A percentile compares a stretch with the other conserved stretches of the same genome.
Conservation (phyloP, 257 asterid genomes). For the Jacaranda copaia region DNA sequence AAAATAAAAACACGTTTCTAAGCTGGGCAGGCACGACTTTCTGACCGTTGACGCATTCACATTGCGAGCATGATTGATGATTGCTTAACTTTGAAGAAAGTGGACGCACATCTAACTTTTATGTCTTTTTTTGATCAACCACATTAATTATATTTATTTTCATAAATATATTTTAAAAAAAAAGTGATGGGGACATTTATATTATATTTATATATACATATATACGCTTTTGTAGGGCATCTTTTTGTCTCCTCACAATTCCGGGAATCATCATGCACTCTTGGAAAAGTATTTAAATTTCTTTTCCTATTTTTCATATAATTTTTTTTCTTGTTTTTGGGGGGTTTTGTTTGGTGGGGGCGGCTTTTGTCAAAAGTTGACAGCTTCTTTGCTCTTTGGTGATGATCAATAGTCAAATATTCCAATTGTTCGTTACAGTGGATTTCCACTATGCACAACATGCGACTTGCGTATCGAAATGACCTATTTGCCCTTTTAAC, state of each 20-base stretch:
- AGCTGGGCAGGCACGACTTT: neutral
- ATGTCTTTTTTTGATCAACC: neutral
- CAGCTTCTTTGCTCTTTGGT: neutral
- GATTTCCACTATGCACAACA: conserved; percentile 13
- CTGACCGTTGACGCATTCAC: conserved; percentile 1
- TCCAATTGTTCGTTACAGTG: conserved; percentile 27
- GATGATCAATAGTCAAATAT: conserved; percentile 18
- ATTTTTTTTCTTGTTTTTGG: neutral
- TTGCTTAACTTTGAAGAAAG: conserved; percentile 19
- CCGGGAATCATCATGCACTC: conserved; percentile 8
- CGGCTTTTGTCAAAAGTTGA: neutral
- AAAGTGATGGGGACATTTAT: too few relatives aligned
- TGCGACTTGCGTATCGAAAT: neutral
- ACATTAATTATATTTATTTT: too few relatives aligned
- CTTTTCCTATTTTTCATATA: neutral
- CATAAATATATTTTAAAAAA: too few relatives aligned
- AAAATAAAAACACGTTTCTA: neutral
- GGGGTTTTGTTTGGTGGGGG: too few relatives aligned
- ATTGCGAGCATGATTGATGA: neutral
- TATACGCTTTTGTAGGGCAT: too few relatives aligned
- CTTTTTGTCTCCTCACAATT: neutral
- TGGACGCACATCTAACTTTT: conserved; percentile 15
- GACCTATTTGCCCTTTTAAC: too few relatives aligned
- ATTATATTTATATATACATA: too few relatives aligned
- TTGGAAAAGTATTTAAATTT: neutral